phyloP scores from a whole-genome alignment of 2,329 filamentous ascomycete genomes.

The Trichoderma citrinoviride region DNA sequence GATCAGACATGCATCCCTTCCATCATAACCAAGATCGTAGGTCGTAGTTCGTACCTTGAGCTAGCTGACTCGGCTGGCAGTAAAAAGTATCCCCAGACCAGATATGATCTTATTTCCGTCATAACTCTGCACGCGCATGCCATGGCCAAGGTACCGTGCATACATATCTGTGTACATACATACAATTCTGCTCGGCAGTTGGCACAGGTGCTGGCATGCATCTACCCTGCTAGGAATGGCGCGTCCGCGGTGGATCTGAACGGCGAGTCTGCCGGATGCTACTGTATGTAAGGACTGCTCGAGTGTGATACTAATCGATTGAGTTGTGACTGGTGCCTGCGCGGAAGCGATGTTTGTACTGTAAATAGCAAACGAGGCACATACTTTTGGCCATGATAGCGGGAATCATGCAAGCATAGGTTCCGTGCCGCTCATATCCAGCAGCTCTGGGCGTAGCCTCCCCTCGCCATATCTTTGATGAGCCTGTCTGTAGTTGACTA shows the following conservation, averaged over 20 bases:
- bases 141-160: slow-evolving; percentile 2
- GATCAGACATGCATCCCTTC: no score
- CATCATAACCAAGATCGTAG: no score
- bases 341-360: slow-evolving; percentile 21
- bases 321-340: slow-evolving; percentile 26
- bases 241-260: slow-evolving; percentile 16
- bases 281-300: slow-evolving; percentile 25
- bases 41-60: no score
- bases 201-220: background rate
- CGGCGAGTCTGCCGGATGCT: slow-evolving; percentile 33
- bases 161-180: background rate
- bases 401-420: background rate
- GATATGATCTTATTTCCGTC: slow-evolving; percentile 5
- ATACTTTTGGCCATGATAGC: background rate
- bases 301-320: slow-evolving; percentile 26
- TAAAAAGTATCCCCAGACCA: background rate
- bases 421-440: background rate
- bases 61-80: background rate
- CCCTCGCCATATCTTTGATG: background rate
- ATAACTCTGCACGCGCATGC: background rate
- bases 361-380: slow-evolving; percentile 7
- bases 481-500: background rate
- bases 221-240: slow-evolving; percentile 18
- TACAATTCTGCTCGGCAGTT: slow-evolving; percentile 15
- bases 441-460: background rate